Evolutionary conservation across 1,284 basidiomycete genomes (phyloP).

Genomic region (Blastosporella zonata): DNA sequence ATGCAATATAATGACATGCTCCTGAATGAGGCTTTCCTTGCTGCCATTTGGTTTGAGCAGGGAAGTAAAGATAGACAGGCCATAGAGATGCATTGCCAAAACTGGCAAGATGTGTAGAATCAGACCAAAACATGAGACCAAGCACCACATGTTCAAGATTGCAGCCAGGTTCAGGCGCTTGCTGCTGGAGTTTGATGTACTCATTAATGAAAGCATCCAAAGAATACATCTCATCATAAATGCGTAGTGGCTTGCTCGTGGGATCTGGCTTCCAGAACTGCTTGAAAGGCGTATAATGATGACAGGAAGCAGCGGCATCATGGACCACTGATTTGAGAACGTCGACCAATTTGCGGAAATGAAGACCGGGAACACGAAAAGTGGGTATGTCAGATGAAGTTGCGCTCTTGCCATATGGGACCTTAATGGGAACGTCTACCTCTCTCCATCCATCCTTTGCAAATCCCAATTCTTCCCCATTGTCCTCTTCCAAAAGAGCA

Average conservation of each 20-base stretch:
- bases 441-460: constrained; percentile 25
- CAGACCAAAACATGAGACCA: constrained; percentile 11
- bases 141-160: constrained; percentile 8
- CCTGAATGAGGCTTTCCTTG: constrained; percentile 20
- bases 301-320: constrained; percentile 7
- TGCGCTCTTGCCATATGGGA: constrained; percentile 21
- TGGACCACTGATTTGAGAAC: constrained; percentile 1
- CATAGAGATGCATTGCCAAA: constrained; percentile 23
- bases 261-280: constrained; percentile 14
- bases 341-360: not conserved
- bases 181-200: constrained; percentile 21
- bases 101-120: constrained; percentile 12
- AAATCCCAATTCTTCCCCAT: not conserved
- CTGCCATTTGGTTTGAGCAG: constrained; percentile 28
- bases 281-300: constrained; percentile 24
- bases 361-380: constrained; percentile 1
- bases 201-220: constrained; percentile 25
- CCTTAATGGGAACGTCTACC: constrained; percentile 19
- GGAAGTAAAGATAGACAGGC: constrained; percentile 24
- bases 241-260: constrained; percentile 4
- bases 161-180: constrained; percentile 17
- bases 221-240: constrained; percentile 30
- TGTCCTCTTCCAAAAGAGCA: not conserved
- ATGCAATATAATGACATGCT: constrained; percentile 12
- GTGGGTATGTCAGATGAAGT: not conserved